phyloP scores from a whole-genome alignment of 192 early-diverging fungal species.

The Coemansia sp. region DNA sequence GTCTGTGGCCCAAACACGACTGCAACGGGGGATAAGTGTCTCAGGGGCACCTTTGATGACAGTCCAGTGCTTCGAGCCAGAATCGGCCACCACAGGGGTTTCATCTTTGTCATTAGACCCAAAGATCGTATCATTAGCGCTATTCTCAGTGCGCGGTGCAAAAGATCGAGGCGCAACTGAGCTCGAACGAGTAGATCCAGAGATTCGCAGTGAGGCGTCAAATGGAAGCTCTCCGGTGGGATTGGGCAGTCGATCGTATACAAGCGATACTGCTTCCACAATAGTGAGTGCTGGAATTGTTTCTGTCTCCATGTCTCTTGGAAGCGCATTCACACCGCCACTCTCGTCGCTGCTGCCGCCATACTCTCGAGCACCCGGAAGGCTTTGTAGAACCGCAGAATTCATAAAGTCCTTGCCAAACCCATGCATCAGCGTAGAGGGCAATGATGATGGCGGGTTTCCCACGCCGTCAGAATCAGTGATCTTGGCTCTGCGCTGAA shows the following conservation, averaged over 20 bases:
- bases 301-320: conserved; percentile 20
- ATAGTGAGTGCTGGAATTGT: conserved; percentile 15
- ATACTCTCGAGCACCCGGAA: conserved; percentile 6
- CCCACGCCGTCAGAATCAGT: neutral
- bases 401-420: conserved; percentile 52
- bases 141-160: neutral
- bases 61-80: conserved; percentile 27
- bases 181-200: conserved; percentile 30
- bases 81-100: neutral
- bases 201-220: conserved; percentile 34
- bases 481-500: conserved; percentile 3
- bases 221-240: conserved; percentile 43
- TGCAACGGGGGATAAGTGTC: conserved; percentile 27
- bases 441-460: neutral
- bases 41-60: conserved; percentile 44
- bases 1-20: conserved; percentile 25
- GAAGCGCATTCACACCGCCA: conserved; percentile 8
- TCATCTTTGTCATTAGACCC: neutral
- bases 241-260: conserved; percentile 25
- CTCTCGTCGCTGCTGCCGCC: neutral
- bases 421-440: conserved; percentile 18
- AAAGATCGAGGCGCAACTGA: conserved; percentile 11
- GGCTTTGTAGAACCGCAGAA: conserved; percentile 34
- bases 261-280: conserved; percentile 16
- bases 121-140: neutral